These are phyloP conservation scores for Mycena venus DNA, from an alignment of 768 basidiomycete species.

Conservation along the genomic window DNA sequence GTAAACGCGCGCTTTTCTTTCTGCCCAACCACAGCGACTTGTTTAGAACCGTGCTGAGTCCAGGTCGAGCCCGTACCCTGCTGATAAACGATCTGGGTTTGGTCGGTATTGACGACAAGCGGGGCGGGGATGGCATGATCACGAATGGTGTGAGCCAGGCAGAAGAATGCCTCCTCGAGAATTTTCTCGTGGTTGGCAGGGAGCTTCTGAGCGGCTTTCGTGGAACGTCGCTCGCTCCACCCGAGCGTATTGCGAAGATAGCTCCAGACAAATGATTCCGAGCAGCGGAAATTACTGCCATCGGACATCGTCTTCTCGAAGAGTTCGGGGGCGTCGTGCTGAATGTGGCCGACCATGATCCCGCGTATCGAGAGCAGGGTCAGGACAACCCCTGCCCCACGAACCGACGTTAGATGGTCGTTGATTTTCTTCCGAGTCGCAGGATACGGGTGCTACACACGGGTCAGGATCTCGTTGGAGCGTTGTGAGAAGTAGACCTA, in stretches of 20 bases:
- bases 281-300: too few species aligned
- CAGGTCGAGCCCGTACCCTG: too few species aligned
- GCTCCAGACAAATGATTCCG: slow-evolving; percentile 19
- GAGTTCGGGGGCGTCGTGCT: slow-evolving; percentile 15
- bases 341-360: slow-evolving; percentile 45
- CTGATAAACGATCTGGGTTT: not conserved
- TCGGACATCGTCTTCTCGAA: slow-evolving; percentile 26
- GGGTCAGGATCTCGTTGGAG: not conserved
- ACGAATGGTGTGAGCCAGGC: not conserved
- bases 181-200: not conserved
- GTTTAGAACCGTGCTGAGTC: too few species aligned
- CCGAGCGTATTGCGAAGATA: slow-evolving; percentile 36
- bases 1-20: not conserved
- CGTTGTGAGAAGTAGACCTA: not conserved
- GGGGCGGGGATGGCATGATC: not conserved
- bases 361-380: slow-evolving; percentile 42
- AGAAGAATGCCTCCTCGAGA: not conserved
- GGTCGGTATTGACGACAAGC: not conserved
- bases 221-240: slow-evolving; percentile 1
- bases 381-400: slow-evolving; percentile 37
- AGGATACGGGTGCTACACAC: not conserved
- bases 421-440: not conserved
- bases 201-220: not conserved
- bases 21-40: too few species aligned
- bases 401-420: too few species aligned